These are phyloP conservation scores for Cronartium quercuum DNA, from an alignment of 1,284 basidiomycete species.

Conservation along the genomic window DNA sequence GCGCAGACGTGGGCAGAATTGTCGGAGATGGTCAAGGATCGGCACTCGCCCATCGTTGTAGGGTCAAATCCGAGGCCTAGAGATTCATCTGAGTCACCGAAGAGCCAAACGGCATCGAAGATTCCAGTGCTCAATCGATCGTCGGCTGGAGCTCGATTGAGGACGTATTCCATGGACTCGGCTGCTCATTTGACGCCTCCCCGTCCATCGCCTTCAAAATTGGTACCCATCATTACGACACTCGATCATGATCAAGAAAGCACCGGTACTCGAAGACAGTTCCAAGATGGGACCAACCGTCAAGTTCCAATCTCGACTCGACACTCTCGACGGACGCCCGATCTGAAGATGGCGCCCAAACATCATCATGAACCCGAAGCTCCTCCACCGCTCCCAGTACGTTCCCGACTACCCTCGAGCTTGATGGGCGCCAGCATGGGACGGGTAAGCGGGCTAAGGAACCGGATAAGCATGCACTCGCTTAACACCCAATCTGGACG, in stretches of 20 bases:
- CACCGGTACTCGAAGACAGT: background rate
- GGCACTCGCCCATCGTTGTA: background rate
- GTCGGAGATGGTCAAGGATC: conserved; percentile 12
- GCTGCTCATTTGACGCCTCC: background rate
- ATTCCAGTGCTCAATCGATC: background rate
- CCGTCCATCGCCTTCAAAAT: background rate
- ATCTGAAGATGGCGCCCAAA: background rate
- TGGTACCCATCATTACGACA: background rate
- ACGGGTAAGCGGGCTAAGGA: background rate
- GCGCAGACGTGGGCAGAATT: conserved; percentile 31
- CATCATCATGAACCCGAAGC: background rate
- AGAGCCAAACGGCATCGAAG: background rate
- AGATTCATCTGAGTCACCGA: background rate
- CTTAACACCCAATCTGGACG: background rate
- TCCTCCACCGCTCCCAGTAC: background rate
- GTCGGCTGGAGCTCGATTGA: conserved; percentile 1
- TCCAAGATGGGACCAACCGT: background rate
- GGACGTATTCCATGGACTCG: background rate
- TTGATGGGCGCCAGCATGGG: background rate
- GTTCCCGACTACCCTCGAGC: background rate
- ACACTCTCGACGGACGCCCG: background rate
- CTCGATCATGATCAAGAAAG: background rate
- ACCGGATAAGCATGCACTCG: background rate
- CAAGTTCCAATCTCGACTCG: background rate
- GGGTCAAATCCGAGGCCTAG: background rate